phyloP scores from a whole-genome alignment of 441 rosid genomes.

The Erodium chrysanthum region DNA sequence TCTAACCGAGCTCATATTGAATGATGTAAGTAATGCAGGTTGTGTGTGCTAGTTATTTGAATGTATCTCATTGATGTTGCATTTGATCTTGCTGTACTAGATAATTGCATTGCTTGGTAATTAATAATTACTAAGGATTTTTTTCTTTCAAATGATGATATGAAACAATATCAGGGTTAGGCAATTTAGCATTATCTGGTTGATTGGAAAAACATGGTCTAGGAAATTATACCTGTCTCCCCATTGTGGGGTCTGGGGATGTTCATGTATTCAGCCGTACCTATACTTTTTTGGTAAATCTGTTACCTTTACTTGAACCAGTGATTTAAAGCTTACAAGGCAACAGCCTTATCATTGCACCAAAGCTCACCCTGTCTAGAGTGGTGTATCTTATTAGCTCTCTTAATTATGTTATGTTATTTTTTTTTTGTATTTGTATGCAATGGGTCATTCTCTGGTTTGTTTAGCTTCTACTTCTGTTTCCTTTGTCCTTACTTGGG shows the following conservation, averaged over 20 bases:
- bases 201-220: not conserved
- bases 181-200: not conserved
- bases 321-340: not conserved
- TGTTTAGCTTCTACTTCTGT: not conserved
- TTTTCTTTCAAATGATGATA: not conserved
- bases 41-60: not conserved
- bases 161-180: not conserved
- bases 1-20: slow-evolving; percentile 68
- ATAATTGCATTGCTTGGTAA: not conserved
- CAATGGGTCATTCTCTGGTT: not conserved
- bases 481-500: not conserved
- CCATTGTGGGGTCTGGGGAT: not conserved
- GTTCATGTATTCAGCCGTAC: not conserved
- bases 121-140: no score
- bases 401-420: not conserved
- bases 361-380: not conserved
- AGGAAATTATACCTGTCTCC: not conserved
- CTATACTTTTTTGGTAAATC: not conserved
- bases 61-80: not conserved
- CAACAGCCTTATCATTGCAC: not conserved
- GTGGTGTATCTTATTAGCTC: not conserved
- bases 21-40: slow-evolving; percentile 48
- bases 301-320: not conserved
- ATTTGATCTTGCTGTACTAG: not conserved
- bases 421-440: no score